A percentile compares a stretch with the other conserved stretches of the same genome.
Evolutionary conservation across 768 basidiomycete genomes (phyloP).

Genomic region (Tremella fuciformis): DNA sequence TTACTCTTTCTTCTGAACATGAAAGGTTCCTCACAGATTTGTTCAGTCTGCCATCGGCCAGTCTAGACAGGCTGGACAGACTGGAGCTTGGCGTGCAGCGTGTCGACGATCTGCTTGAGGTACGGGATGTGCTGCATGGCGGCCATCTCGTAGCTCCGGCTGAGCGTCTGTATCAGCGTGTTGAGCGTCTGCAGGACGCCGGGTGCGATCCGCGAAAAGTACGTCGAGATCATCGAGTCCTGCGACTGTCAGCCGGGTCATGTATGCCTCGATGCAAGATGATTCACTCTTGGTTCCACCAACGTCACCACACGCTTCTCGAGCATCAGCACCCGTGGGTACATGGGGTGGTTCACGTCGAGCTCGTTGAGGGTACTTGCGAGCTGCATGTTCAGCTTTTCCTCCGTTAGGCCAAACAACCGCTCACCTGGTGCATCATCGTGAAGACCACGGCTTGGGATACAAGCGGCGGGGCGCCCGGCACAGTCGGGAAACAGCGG

Average conservation of each 20-base stretch:
- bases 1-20: no score
- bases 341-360: neutral
- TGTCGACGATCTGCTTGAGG: neutral
- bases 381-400: conserved; percentile 5
- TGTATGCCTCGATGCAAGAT: neutral
- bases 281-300: neutral
- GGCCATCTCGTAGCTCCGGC: neutral
- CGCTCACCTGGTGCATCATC: conserved; percentile 44
- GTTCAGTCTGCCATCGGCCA: no score
- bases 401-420: neutral
- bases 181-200: neutral
- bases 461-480: conserved; percentile 25
- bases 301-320: neutral
- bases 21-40: no score
- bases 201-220: neutral
- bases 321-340: neutral
- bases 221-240: neutral
- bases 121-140: neutral
- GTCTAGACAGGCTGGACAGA: no score
- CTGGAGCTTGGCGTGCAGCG: neutral
- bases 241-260: neutral
- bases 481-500: conserved; percentile 25
- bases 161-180: neutral
- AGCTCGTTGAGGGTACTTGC: neutral
- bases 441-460: conserved; percentile 47